Conservation (phyloP, 2,329 filamentous ascomycete genomes). For the Arachnopeziza araneosa region DNA sequence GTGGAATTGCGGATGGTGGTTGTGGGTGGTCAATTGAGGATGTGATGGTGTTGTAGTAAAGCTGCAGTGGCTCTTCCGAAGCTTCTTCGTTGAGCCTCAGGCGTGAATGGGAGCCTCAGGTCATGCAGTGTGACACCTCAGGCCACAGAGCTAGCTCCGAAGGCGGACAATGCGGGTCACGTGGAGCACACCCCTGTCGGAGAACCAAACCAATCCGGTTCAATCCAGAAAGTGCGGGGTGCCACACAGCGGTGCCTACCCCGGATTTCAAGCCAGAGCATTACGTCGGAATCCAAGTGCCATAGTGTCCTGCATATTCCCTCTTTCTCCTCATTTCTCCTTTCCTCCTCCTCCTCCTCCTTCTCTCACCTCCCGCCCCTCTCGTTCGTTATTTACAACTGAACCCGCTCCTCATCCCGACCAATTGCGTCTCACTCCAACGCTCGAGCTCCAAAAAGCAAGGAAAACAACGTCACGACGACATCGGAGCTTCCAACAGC, state of each 20-base stretch:
- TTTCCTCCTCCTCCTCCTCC: not conserved
- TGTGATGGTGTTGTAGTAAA: conserved; percentile 13
- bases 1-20: conserved; percentile 32
- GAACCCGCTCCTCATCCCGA: not conserved
- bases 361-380: conserved; percentile 3
- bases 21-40: conserved; percentile 8
- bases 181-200: not conserved
- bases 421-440: not conserved
- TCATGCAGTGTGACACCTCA: not conserved
- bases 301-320: not conserved
- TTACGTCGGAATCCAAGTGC: not conserved
- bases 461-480: not conserved
- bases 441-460: not conserved
- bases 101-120: not conserved
- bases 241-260: not conserved
- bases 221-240: not conserved
- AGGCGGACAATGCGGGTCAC: not conserved
- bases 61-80: conserved; percentile 6
- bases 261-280: not conserved
- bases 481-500: not conserved
- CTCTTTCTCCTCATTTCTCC: not conserved
- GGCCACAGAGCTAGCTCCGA: not conserved
- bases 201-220: not conserved
- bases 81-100: conserved; percentile 16
- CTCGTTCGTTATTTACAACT: not conserved